Evolutionary conservation across 2,329 filamentous ascomycete genomes (phyloP), one percentile per base, ranked within the genome.

Genomic region (Seiridium unicorne): DNA sequence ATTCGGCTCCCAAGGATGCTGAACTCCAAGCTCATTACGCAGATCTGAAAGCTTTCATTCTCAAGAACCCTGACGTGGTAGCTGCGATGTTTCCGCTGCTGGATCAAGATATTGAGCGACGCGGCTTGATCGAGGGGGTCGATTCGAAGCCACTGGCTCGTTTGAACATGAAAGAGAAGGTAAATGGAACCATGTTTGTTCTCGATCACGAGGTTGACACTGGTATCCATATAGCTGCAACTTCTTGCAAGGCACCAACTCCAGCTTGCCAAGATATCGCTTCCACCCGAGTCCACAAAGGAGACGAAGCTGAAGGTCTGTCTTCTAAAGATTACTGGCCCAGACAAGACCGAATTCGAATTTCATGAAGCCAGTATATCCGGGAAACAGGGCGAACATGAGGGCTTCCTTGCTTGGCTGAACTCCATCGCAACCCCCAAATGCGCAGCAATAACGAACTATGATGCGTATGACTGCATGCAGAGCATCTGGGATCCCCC

Each of bases 111-210:
- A 63, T 69, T 32, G 36, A 63, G 11, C 34, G 63, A 8, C 44
- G 56, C 10, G 60, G 51, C 11, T 61, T 62, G 3, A 57, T 63
- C 26, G 61, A 60, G 9, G 48, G 47, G 18, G 31, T 40, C 13
- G 44, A 55, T 13, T 9, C 46, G 4, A 51, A 51, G 34, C n/a
- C 35, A 5, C 26, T 59, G 34, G 59, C 47, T 8, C 34, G 4
- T 5, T 59, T 66, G 44, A 58, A 51, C 36, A 60, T 57, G 1
- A 42, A 55, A 11, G 65, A 65, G 3, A 67, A 68, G 65, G 68
- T 65, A 32, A 26, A 9, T 44, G 18, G 18, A 13, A 38, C 34
- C 34, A 53, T n/a, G 8, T 36, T 7, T 11, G 18, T 5, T 36
- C 32, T 53, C 49, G 35, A 53, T 26, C 18, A 26, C 18, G 18